These are phyloP conservation scores for Vaccinium myrtillus DNA, from an alignment of 148 eudicot species.

Conservation along the genomic window DNA sequence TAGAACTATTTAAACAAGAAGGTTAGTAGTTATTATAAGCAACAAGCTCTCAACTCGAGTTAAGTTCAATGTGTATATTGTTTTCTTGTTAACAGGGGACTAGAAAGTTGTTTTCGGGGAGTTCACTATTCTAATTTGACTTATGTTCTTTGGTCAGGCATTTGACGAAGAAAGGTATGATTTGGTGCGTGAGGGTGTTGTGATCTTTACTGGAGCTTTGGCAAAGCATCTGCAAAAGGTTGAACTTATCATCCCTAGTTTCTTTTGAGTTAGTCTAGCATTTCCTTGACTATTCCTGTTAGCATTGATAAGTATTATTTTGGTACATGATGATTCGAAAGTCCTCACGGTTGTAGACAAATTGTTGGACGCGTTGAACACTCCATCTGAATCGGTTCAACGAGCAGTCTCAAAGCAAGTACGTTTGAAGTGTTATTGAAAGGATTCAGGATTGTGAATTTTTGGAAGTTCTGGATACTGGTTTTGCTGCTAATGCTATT, in stretches of 20 bases:
- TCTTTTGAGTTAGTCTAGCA: neutral
- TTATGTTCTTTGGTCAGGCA: constrained; percentile 45
- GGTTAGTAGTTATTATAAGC: constrained; percentile 40
- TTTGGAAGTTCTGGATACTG: too few relatives aligned
- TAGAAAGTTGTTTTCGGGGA: neutral
- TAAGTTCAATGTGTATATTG: neutral
- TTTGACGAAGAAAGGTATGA: constrained; percentile 90
- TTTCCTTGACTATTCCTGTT: neutral
- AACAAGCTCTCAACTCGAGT: neutral
- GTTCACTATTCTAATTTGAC: constrained; percentile 5
- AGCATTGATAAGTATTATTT: neutral
- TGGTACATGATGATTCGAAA: constrained; percentile 83
- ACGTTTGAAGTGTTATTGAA: constrained; percentile 11
- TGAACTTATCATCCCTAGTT: constrained; percentile 8
- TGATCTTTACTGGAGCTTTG: constrained; percentile 92
- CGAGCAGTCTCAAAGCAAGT: constrained; percentile 97
- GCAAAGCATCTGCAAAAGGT: constrained; percentile 95
- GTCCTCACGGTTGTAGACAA: constrained; percentile 92
- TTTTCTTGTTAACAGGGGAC: neutral
- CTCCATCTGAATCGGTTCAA: constrained; percentile 99
- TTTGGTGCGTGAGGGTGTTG: constrained; percentile 98
- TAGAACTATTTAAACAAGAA: constrained; percentile 95
- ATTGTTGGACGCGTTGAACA: constrained; percentile 85
- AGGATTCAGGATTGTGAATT: neutral
- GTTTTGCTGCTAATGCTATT: too few relatives aligned